phyloP scores from a whole-genome alignment of 345 rosid species.

The Mercurialis annua region DNA sequence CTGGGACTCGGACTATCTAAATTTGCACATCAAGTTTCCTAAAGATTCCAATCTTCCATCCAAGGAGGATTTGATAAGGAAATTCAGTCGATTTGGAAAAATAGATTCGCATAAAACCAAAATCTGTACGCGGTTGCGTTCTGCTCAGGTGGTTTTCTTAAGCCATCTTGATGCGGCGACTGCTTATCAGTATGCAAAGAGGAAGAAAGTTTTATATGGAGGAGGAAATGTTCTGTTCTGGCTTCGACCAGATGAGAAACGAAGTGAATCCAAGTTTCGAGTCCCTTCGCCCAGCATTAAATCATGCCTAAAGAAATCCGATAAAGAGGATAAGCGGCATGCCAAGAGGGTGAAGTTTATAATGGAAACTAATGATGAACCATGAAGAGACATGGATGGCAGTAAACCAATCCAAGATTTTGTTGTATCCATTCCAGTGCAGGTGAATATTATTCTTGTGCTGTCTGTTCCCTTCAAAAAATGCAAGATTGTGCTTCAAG shows the following conservation, averaged over 20 bases:
- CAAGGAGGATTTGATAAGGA: constrained; percentile 25
- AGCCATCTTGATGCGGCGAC: constrained; percentile 25
- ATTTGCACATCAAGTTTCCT: constrained; percentile 31
- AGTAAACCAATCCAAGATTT: no score
- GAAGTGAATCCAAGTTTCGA: constrained; percentile 2
- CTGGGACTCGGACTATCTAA: constrained; percentile 4
- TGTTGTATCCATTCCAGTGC: no score
- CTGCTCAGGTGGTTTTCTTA: constrained; percentile 31
- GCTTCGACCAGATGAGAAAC: constrained; percentile 24
- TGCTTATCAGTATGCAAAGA: constrained; percentile 34
- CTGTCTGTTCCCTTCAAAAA: neutral
- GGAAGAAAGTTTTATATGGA: constrained; percentile 26
- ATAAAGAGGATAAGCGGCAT: constrained; percentile 9
- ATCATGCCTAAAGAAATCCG: constrained; percentile 25
- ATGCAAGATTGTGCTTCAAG: neutral
- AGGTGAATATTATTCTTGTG: neutral
- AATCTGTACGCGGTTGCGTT: constrained; percentile 15
- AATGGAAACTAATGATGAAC: constrained; percentile 17
- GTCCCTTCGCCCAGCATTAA: constrained; percentile 3
- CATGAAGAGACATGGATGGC: no score
- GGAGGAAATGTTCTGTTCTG: constrained; percentile 23
- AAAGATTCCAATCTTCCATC: constrained; percentile 27
- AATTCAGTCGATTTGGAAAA: constrained; percentile 27
- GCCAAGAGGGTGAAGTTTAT: constrained; percentile 22
- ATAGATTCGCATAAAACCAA: constrained; percentile 23